Evolutionary conservation across 371 early-diverging fungal genomes (phyloP).

Genomic region (Saksenaea oblongispora): DNA sequence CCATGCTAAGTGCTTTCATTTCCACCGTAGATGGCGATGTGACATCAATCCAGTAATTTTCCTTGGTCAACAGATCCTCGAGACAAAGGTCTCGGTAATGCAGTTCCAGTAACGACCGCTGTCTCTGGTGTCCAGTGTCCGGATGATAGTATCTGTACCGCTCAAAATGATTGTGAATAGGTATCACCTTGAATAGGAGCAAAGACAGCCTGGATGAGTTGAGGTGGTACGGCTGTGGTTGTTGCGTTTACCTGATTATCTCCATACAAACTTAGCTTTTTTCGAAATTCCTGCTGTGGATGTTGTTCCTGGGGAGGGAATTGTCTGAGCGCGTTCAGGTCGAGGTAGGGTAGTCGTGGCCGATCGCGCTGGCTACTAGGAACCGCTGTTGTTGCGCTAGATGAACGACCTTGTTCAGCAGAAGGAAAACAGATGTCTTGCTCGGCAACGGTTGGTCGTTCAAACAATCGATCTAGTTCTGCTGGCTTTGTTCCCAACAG

Average conservation of each 20-base stretch:
- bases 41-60: slow-evolving; percentile 92
- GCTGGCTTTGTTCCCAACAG: slow-evolving; percentile 14
- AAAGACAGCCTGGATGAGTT: background rate
- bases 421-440: slow-evolving; percentile 27
- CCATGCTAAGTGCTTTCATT: slow-evolving; percentile 70
- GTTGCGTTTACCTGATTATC: slow-evolving; percentile 23
- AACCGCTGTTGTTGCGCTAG: background rate
- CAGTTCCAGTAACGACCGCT: slow-evolving; percentile 21
- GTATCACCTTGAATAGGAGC: slow-evolving; percentile 4
- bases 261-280: slow-evolving; percentile 36
- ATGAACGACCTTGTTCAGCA: slow-evolving; percentile 9
- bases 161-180: slow-evolving; percentile 11
- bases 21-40: slow-evolving; percentile 76
- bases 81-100: slow-evolving; percentile 24
- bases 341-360: background rate
- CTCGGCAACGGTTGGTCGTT: slow-evolving; percentile 17
- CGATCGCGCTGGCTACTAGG: slow-evolving; percentile 1
- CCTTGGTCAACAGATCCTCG: slow-evolving; percentile 50
- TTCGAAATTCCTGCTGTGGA: slow-evolving; percentile 2
- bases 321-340: background rate
- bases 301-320: background rate
- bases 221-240: background rate
- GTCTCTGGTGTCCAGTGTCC: slow-evolving; percentile 35
- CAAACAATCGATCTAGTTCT: slow-evolving; percentile 24
- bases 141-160: slow-evolving; percentile 33